Percentiles rank a stretch among this genome's conserved stretches.
These are phyloP conservation scores for Thalassia testudinum DNA, from an alignment of 116 monocot genomes.

Conservation along the genomic window DNA sequence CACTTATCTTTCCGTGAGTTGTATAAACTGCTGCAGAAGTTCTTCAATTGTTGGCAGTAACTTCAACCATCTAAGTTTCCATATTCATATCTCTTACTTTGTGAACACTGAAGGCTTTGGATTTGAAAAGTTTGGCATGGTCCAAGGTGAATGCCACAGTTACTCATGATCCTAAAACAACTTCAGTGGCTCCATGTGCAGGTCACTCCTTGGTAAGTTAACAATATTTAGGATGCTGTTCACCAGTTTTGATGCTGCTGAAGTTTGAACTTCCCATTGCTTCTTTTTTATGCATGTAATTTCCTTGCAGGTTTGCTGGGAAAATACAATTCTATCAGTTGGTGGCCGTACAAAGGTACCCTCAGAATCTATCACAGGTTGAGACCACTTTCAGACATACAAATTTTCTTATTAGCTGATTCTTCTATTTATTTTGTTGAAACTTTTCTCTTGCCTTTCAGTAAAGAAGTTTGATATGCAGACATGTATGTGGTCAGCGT, in stretches of 20 bases:
- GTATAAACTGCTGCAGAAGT: not conserved
- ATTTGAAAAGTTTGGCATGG: constrained; percentile 92
- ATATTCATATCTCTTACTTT: not conserved
- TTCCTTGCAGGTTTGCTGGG: constrained; percentile 49
- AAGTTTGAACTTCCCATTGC: too few relatives aligned
- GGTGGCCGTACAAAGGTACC: constrained; percentile 93
- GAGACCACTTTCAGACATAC: not conserved
- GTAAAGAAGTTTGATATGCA: constrained; percentile 94
- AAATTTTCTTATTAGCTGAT: not conserved
- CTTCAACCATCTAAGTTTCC: not conserved
- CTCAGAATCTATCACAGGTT: constrained; percentile 77
- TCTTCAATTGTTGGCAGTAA: not conserved
- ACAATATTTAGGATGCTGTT: not conserved
- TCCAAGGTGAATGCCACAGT: constrained; percentile 65
- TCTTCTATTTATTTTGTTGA: not conserved
- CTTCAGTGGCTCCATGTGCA: constrained; percentile 54
- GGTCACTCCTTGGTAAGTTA: constrained; percentile 85
- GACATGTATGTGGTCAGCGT: constrained; percentile 62
- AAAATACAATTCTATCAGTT: constrained; percentile 72
- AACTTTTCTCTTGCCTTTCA: constrained; percentile 11
- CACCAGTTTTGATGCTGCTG: not conserved
- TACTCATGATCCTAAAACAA: constrained; percentile 18
- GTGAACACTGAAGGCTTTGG: constrained; percentile 56
- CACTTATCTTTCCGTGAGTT: not conserved
- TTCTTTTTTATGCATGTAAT: not conserved